Base-by-base conservation (phyloP, 495 filamentous ascomycete species). In the Choiromyces venosus region DNA sequence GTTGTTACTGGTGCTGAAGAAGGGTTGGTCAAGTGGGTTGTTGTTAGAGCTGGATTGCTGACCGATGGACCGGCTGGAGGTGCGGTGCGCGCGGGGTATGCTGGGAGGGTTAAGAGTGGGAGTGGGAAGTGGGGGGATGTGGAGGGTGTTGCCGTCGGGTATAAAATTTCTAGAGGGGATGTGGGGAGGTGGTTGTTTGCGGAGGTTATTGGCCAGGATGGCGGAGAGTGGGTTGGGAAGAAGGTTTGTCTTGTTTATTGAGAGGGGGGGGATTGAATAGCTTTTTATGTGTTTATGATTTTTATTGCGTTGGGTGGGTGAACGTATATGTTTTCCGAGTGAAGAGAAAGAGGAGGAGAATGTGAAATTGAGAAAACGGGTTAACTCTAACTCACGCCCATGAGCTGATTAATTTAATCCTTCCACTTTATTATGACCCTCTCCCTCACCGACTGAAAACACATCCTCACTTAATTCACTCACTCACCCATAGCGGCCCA, bases 121-220 rank as follows among this genome's bases (percentile, higher is more conserved):
- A 82, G 82, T 38, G 85, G 46, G 1, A 68, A 71, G 40, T 79
- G 77, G 77, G 71, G 76, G 42, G 75, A 78, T 72, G 71, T 71
- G 2, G 9, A 74, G 7, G 77, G 72, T 0, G 44, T 76, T 69
- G 72, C 77, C 38, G 68, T 83, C 56, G 85, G 85, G 35, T 86
- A 85, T 81, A 80, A 76, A 16, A 81, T 86, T 66, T 72, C 74
- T 37, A 71, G 82, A 72, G 77, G 77, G 70, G 82, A 84, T 80
- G 80, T 85, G 71, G 85, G 85, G 4, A 67, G 73, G 68, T 86
- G 84, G 82, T 79, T 86, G 56, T 86, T 82, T 72, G 75, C 81
- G 74, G 83, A 85, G 72, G 72, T 84, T 69, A 73, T 85, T 10
- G 70, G 75, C 37, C 71, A 74, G 9, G 82, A 80, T 40, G 83